These are phyloP conservation scores for Mortierella sp. DNA, from an alignment of 371 early-diverging fungal species.

Conservation along the genomic window DNA sequence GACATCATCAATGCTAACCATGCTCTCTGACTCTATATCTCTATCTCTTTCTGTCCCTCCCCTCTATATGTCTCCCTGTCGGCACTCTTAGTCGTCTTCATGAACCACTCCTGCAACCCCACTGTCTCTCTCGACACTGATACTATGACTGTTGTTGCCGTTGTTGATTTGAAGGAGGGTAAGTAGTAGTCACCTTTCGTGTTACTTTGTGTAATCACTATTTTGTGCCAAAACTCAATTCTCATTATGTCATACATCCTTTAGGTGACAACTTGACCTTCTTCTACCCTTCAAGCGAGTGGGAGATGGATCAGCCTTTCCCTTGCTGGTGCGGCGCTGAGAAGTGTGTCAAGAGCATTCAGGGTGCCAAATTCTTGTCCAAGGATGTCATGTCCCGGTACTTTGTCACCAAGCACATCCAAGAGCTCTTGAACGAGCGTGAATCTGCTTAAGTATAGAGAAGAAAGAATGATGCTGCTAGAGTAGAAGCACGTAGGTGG, in stretches of 20 bases:
- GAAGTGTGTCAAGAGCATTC: constrained; percentile 74
- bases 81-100: constrained; percentile 53
- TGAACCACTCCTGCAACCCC: constrained; percentile 74
- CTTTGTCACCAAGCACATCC: constrained; percentile 69
- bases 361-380: constrained; percentile 71
- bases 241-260: neutral
- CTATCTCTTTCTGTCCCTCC: constrained; percentile 1
- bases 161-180: constrained; percentile 65
- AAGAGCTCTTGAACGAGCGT: constrained; percentile 61
- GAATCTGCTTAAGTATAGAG: constrained; percentile 30
- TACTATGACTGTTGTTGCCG: constrained; percentile 68
- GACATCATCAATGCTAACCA: neutral
- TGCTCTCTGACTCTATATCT: no score
- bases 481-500: no score
- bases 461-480: neutral
- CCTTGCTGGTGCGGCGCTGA: constrained; percentile 84
- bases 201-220: neutral
- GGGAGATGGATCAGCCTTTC: constrained; percentile 91
- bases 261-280: constrained; percentile 81
- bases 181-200: neutral
- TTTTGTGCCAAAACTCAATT: neutral
- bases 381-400: constrained; percentile 61
- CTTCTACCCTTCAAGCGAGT: constrained; percentile 88
- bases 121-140: constrained; percentile 73
- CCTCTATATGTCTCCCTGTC: no score